phyloP scores from a whole-genome alignment of 768 basidiomycete genomes.

The Boletus subparvulus region DNA sequence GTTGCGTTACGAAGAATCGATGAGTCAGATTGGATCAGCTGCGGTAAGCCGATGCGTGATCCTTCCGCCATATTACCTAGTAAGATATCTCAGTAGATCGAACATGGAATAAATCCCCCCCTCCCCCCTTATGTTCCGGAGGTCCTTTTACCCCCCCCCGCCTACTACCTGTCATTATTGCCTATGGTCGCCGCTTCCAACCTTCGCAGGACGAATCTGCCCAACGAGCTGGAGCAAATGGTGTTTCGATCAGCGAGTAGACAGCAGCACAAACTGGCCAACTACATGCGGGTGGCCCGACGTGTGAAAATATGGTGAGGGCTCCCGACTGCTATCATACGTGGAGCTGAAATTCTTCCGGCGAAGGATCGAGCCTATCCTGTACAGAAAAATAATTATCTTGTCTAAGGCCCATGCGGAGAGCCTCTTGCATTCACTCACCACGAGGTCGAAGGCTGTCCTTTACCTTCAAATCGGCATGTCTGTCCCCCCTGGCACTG shows the following conservation, averaged over 20 bases:
- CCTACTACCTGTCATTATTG: not conserved
- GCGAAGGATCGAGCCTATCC: not conserved
- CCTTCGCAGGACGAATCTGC: not conserved
- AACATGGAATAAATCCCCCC: too few relatives aligned
- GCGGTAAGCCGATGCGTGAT: too few relatives aligned
- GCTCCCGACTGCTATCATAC: not conserved
- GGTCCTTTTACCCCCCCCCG: not conserved
- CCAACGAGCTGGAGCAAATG: not conserved
- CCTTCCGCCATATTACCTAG: too few relatives aligned
- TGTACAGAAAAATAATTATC: not conserved
- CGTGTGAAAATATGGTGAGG: not conserved
- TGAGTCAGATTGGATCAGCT: too few relatives aligned
- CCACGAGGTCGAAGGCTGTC: not conserved
- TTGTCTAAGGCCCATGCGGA: not conserved
- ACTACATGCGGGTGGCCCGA: not conserved
- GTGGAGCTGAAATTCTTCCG: not conserved
- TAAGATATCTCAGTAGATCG: too few relatives aligned
- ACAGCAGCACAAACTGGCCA: not conserved
- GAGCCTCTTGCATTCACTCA: not conserved
- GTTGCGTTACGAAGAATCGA: too few relatives aligned
- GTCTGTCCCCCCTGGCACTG: too few relatives aligned
- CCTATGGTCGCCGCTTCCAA: not conserved
- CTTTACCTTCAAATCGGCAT: not conserved
- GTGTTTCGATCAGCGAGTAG: not conserved
- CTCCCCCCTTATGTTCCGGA: not conserved